Conservation (phyloP, 352 stramenopile genomes). For the Phytophthora hybrid region DNA sequence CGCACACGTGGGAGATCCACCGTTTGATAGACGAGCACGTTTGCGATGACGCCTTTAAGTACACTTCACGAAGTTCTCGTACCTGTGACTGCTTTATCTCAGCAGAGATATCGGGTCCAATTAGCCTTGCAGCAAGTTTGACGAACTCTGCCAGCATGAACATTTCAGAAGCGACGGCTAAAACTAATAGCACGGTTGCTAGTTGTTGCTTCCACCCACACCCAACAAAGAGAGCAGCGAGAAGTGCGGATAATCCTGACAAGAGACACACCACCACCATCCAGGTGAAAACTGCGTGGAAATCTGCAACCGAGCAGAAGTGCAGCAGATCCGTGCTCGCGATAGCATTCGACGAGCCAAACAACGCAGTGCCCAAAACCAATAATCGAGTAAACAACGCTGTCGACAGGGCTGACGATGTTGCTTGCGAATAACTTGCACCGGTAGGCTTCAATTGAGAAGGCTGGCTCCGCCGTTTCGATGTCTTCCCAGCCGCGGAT, state of each 20-base stretch:
- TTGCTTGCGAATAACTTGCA: not conserved
- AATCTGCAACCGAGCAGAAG: slow-evolving; percentile 41
- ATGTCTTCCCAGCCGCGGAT: not conserved
- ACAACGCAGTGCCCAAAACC: slow-evolving; percentile 16
- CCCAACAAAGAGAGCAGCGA: slow-evolving; percentile 25
- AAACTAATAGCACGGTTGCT: slow-evolving; percentile 27
- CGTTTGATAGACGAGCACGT: slow-evolving; percentile 34
- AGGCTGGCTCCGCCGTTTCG: slow-evolving; percentile 22
- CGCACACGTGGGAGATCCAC: slow-evolving; percentile 45
- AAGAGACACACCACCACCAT: slow-evolving; percentile 36
- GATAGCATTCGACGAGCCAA: slow-evolving; percentile 28
- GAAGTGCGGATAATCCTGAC: slow-evolving; percentile 35
- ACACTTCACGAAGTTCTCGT: slow-evolving; percentile 27
- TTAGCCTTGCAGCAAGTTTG: slow-evolving; percentile 20
- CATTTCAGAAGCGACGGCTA: slow-evolving; percentile 23
- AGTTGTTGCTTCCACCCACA: slow-evolving; percentile 32
- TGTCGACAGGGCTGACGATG: not conserved
- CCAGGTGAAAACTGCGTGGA: slow-evolving; percentile 38
- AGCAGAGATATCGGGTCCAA: not conserved
- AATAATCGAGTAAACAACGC: slow-evolving; percentile 15
- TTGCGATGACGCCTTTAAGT: slow-evolving; percentile 28
- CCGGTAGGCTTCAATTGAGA: slow-evolving; percentile 1
- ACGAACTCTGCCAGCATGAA: slow-evolving; percentile 32
- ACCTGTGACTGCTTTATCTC: slow-evolving; percentile 9
- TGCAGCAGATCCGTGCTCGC: slow-evolving; percentile 36